Conservation (phyloP, 495 filamentous ascomycete species). For the Trichoderma orchidacearum region DNA sequence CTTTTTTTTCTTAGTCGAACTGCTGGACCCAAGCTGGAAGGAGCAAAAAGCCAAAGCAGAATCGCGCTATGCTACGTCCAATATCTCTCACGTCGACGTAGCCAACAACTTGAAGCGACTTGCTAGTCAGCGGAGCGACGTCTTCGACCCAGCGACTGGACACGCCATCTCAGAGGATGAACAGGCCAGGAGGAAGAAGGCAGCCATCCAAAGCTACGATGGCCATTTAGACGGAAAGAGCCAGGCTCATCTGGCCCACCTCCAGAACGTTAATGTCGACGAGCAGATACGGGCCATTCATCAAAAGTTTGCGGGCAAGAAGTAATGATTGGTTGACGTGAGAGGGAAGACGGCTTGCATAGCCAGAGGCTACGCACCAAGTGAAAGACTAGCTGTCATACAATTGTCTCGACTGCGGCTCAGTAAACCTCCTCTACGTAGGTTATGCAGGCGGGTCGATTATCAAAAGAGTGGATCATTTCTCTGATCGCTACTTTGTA, state of each 20-base stretch:
- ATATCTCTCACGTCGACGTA: slow-evolving; percentile 74
- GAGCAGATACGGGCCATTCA: slow-evolving; percentile 60
- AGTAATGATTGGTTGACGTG: too few relatives aligned
- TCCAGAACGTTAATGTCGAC: slow-evolving; percentile 52
- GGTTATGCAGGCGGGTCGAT: not conserved
- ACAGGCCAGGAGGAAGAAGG: slow-evolving; percentile 59
- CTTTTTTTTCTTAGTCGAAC: slow-evolving; percentile 43
- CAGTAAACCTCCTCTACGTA: not conserved
- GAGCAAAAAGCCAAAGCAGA: slow-evolving; percentile 85
- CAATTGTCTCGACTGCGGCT: not conserved
- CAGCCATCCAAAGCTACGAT: slow-evolving; percentile 52
- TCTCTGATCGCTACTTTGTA: not conserved
- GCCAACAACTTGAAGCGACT: slow-evolving; percentile 94
- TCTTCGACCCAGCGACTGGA: slow-evolving; percentile 71
- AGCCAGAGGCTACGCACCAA: too few relatives aligned
- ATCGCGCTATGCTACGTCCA: slow-evolving; percentile 71
- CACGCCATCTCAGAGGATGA: slow-evolving; percentile 60
- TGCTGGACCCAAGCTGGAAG: slow-evolving; percentile 92
- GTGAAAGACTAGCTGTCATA: not conserved
- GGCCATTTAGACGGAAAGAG: slow-evolving; percentile 43
- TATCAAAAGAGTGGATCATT: not conserved
- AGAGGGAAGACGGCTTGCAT: too few relatives aligned
- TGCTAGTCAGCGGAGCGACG: slow-evolving; percentile 77
- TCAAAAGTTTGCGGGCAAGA: slow-evolving; percentile 43
- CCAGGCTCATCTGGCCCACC: slow-evolving; percentile 37